Base-by-base conservation (phyloP, 768 basidiomycete species). In the Candolleomyces aberdarensis region DNA sequence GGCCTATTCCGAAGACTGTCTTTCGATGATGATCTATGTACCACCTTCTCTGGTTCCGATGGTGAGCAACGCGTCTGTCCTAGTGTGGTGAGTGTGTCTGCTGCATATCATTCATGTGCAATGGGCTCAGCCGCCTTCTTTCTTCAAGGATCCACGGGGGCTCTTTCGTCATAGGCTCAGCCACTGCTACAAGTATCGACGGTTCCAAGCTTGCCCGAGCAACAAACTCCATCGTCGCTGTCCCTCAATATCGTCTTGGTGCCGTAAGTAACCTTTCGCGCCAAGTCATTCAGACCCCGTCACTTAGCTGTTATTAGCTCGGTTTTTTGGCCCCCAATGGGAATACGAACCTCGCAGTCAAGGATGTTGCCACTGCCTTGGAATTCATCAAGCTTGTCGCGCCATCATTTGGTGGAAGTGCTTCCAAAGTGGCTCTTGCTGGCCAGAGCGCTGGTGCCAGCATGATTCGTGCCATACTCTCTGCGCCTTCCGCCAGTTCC, bases 201-300 rank as follows among this genome's bases (percentile, higher is more conserved):
- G 93, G 91, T 1, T 88, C 89, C 7, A 83, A 80, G 4, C 82
- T 95, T 15, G 92, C 92, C 0, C 67, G 80, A 22, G 82, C 83
- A 1, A 89, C 89, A 6, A 79, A 85, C 51, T 87, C 91, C 5
- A 87, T 95, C 58, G 91, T 95, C 17, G 87, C 86, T 8, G 86
- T 92, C 15, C 77, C 93, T 29, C 93, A 95, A 70, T 94, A 95
- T 68, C 85, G 94, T 55, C 79, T 91, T n/a, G 92, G 90, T 49
- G 84, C 83, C 60, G 85, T 92, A 70, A 64, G 87, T 77, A 22
- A 46, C 46, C 19, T 5, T n/a, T 59, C 26, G 26, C 26, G 26
- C 26, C 26, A 26, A 2, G 26, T 26, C 3, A 26, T 26, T 26
- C 2, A 26, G 26, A 26, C 26, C 26, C 26, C 26, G 26, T 26